These are phyloP conservation scores for Porcisia hertigi DNA, from an alignment of 208 protist genomes.

Conservation along the genomic window DNA sequence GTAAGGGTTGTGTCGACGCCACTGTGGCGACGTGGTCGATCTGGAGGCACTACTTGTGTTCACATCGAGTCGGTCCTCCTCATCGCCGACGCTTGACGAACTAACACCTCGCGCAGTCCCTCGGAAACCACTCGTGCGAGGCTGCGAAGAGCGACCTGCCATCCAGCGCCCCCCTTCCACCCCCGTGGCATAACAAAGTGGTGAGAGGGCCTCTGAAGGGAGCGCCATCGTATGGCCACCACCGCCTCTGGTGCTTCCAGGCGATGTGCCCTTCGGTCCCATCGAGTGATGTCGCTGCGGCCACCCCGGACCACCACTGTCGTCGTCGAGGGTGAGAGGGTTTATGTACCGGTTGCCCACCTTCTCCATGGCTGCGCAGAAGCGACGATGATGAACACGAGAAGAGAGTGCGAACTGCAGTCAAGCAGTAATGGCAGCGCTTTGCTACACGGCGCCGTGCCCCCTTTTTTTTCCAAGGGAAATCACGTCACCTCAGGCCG, in stretches of 20 bases:
- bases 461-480: too few relatives aligned
- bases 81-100: not conserved
- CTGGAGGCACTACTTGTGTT: slow-evolving; percentile 9
- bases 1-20: slow-evolving; percentile 25
- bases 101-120: not conserved
- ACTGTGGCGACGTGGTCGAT: slow-evolving; percentile 15
- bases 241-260: not conserved
- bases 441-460: not conserved
- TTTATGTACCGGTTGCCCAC: not conserved
- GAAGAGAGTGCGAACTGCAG: not conserved
- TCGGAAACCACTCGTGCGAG: not conserved
- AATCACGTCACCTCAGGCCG: not conserved
- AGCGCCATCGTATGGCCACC: not conserved
- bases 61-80: not conserved
- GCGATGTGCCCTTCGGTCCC: not conserved
- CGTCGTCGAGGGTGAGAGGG: not conserved
- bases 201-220: not conserved
- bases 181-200: not conserved
- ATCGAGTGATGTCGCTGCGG: not conserved
- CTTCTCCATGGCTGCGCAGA: not conserved
- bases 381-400: not conserved
- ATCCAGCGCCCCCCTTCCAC: not conserved
- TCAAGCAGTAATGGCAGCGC: not conserved
- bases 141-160: not conserved
- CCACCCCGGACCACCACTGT: too few relatives aligned